Evolutionary conservation across 805 yeast genomes (phyloP), one percentile per base, ranked within the genome.

Genomic region (Candida namnaoensis): DNA sequence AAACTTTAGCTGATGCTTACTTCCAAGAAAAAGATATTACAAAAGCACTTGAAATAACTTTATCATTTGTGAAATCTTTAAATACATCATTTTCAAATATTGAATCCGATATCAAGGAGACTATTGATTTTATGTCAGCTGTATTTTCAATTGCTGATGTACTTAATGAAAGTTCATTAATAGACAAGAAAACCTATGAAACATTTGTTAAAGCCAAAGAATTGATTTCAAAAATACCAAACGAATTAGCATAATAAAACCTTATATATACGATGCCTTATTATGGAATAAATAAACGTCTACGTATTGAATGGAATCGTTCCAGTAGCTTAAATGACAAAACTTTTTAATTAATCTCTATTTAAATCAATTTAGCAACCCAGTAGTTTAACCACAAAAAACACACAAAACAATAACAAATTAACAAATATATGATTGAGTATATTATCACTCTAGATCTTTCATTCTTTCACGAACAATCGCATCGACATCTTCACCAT

Each of bases 161-260:
- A 63, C 62, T 63, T 24, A 83, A 61, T 1, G 84, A 75, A 51
- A 85, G 76, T 38, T 74, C 72, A n/a, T 70, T 58, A 7, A 83
- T 75, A 13, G 77, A 69, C 11, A 84, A 84, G 14, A 84, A 59
- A 34, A 83, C 80, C 53, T 78, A 80, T 40, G 80, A 75, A 38
- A 46, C 43, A 50, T 82, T 79, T 40, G 83, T 75, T 45, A 78
- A 72, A 3, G 90, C 88, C 50, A 84, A 85, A 62, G 84, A 84
- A 58, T 83, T 84, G 42, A 84, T 69, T 54, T 84, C 91, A 44
- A 69, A 66, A 58, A 83, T 82, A 52, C 79, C 80, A 54, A 77
- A 80, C 5, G 87, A 80, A 32, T 82, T 65, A 8, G 84, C 68
- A 19, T 19, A 19, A 19, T 19, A 19, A 19, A 19, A 3, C 19